These are phyloP conservation scores for Naumovozyma dairenensis DNA, from an alignment of 805 yeast species.

Conservation along the genomic window DNA sequence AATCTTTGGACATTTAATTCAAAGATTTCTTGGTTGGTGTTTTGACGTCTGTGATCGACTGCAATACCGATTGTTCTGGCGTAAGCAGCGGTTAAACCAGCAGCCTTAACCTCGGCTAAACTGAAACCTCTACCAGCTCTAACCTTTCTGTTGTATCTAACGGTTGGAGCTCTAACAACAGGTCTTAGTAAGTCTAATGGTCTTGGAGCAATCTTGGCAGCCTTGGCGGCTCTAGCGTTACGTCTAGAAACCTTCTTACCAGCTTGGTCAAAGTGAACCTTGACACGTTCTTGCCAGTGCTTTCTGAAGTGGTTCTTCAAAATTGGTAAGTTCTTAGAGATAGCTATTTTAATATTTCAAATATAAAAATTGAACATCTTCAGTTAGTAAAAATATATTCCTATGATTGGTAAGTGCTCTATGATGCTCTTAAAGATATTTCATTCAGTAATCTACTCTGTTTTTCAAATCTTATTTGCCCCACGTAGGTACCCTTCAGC, in stretches of 20 bases:
- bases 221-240: constrained; percentile 82
- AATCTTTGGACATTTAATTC: constrained; percentile 91
- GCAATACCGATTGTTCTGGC: constrained; percentile 97
- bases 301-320: constrained; percentile 99
- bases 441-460: too few species aligned
- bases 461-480: too few species aligned
- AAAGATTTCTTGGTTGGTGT: constrained; percentile 91
- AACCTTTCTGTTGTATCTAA: constrained; percentile 97
- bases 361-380: constrained; percentile 46
- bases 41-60: constrained; percentile 98
- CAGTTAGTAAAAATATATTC: constrained; percentile 34
- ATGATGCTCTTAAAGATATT: too few species aligned
- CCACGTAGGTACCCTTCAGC: too few species aligned
- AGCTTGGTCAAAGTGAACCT: constrained; percentile 98
- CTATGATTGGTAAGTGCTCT: too few species aligned
- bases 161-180: constrained; percentile 94
- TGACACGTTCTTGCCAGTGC: constrained; percentile 99
- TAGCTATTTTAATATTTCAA: constrained; percentile 63
- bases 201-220: constrained; percentile 91
- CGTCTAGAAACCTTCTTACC: constrained; percentile 97
- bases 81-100: constrained; percentile 81
- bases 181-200: constrained; percentile 95
- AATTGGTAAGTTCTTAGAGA: constrained; percentile 95
- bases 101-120: constrained; percentile 94
- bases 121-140: constrained; percentile 99